Conservation (phyloP, 2,329 filamentous ascomycete genomes). For the Fusarium piperis region DNA sequence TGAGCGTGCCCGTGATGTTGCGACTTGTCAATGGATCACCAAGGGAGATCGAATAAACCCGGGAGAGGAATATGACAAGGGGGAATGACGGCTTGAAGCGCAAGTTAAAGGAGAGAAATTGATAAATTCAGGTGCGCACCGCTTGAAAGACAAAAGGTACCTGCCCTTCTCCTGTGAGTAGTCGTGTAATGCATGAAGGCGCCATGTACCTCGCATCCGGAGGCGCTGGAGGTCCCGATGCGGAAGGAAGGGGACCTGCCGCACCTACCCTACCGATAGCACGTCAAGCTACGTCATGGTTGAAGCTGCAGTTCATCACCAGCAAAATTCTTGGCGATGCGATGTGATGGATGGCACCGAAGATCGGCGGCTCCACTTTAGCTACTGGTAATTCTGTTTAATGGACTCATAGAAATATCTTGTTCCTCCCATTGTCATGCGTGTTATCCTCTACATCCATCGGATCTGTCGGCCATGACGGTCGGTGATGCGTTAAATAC, state of each 20-base stretch:
- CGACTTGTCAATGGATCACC: slow-evolving; percentile 11
- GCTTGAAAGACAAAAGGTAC: slow-evolving; percentile 1
- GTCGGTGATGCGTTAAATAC: slow-evolving; percentile 15
- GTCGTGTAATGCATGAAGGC: slow-evolving; percentile 23
- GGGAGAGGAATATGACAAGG: not conserved
- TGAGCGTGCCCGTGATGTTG: not conserved
- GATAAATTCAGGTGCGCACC: not conserved
- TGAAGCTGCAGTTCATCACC: slow-evolving; percentile 15
- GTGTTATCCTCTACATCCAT: not conserved
- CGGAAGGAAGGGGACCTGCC: slow-evolving; percentile 1
- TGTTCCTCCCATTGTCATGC: slow-evolving; percentile 9
- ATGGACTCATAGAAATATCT: not conserved
- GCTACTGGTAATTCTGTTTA: not conserved
- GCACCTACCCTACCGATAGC: not conserved
- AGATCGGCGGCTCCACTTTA: slow-evolving; percentile 32
- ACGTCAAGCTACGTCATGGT: slow-evolving; percentile 26
- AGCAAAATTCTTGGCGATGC: slow-evolving; percentile 28
- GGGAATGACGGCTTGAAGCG: not conserved
- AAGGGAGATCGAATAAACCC: not conserved
- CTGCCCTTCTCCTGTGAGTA: not conserved
- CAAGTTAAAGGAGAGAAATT: not conserved
- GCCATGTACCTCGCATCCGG: slow-evolving; percentile 12
- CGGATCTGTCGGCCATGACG: slow-evolving; percentile 25
- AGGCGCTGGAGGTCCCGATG: slow-evolving; percentile 3
- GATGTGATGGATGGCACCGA: slow-evolving; percentile 1